Base-by-base conservation (phyloP, 495 filamentous ascomycete species). In the Podospora fimiseda region DNA sequence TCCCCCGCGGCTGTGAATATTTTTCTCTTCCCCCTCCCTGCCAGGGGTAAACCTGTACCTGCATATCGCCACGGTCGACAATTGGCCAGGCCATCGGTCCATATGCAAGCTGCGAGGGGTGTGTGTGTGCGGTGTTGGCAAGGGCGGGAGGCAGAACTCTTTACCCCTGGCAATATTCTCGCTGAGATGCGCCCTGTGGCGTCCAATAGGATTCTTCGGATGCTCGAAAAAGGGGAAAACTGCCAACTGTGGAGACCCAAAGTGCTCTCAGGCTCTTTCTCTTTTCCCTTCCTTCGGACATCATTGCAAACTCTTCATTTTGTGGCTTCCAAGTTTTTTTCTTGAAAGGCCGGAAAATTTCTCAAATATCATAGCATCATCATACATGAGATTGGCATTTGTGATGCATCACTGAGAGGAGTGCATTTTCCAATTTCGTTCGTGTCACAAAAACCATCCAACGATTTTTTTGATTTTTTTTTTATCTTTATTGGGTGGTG, bases 61-160 rank as follows among this genome's bases (percentile, higher is more conserved):
- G 44, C 44, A 47, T 47, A 27, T 47, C 44, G 44, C 44, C 44
- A 47, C 44, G 20, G 44, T 15, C 27, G 27, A n/a, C 44, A 2
- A 47, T 47, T 47, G 44, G 44, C 23, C 22, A 22, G 44, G 11
- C 11, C 39, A 8, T 41, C 13, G 16, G 8, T 14, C n/a, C 33
- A 16, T 47, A 21, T 30, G 41, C 40, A 19, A 22, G 41, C 24
- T 52, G 40, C 24, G 20, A 33, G 27, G 27, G 27, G 27, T 5
- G 27, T 13, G 13, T 37, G 48, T 13, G 48, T 50, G 20, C 27
- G 27, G 27, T 33, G 38, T 24, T 21, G 21, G 49, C 42, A 44
- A 16, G 3, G 20, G 18, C 18, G 44, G 44, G 33, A 21, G 44
- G 44, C 44, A 47, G 44, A 20, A 14, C 5, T 33, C 11, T 33